Base-by-base conservation (phyloP, 306 rosid genomes). In the Arachis hypogaea region DNA sequence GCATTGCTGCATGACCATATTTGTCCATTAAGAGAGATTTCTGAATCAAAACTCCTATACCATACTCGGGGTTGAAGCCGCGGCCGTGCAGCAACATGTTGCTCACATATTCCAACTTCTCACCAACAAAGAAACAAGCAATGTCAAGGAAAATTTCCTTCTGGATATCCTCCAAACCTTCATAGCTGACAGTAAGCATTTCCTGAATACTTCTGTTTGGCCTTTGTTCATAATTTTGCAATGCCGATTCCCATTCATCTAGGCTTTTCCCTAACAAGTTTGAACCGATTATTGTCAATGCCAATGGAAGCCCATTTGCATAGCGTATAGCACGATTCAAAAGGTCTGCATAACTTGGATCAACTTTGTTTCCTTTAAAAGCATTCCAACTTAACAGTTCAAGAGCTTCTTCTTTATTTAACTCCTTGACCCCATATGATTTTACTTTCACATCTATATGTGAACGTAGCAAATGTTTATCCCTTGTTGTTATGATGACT, bases 61-160 rank as follows among this genome's bases (percentile, higher is more conserved):
- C 80, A 59, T 2, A 36, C 5, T 76, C n/a, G 36, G 80, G 11
- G 36, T 18, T 9, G 56, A 76, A 68, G n/a, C 63, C 75, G 49
- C 69, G 57, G 12, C 44, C 69, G 9, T 50, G 40, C 7, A 68
- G 14, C 14, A 64, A 8, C 5, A 40, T 36, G 42, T 68, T 1
- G 43, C n/a, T 68, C 16, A 57, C 63, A 49, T 68, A 50, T 7
- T 65, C 56, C 41, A 65, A 46, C 16, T 16, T 47, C 8, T 7
- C 28, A 58, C 5, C 22, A 11, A 5, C 71, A 14, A 63, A 74
- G 71, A 74, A 74, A 28, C 78, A 74, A 29, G 72, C 79, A 65
- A 69, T 69, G 65, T 77, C 81, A 5, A 77, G 75, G 33, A 77
- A 77, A 28, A 77, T 59, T 51, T 60, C 57, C 44, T 28, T 77